These are phyloP conservation scores for Xylariaceae sp. DNA, from an alignment of 2,329 filamentous ascomycete genomes.

Conservation along the genomic window DNA sequence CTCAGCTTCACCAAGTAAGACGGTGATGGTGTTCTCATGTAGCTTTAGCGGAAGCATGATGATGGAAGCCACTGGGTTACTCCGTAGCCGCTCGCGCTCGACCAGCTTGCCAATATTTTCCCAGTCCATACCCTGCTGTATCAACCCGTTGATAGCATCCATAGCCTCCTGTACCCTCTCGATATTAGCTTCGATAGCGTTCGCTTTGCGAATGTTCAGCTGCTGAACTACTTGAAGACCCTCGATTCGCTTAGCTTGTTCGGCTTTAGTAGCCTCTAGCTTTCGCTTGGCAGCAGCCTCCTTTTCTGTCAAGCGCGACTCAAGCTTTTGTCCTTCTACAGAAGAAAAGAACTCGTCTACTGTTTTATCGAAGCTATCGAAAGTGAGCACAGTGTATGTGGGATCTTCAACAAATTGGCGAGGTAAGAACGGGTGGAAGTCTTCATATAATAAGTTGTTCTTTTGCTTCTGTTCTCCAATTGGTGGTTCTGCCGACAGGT, in stretches of 20 bases:
- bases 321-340: conserved; percentile 88
- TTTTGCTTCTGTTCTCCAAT: conserved; percentile 43
- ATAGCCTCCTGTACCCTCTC: conserved; percentile 92
- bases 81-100: conserved; percentile 78
- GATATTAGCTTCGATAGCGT: conserved; percentile 86
- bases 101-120: conserved; percentile 86
- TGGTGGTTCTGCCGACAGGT: conserved; percentile 32
- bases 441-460: conserved; percentile 74
- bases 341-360: conserved; percentile 98
- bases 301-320: conserved; percentile 79
- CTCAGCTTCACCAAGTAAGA: conserved; percentile 74
- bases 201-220: conserved; percentile 83
- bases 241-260: conserved; percentile 83
- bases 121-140: conserved; percentile 97
- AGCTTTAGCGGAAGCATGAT: conserved; percentile 88
- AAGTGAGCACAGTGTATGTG: conserved; percentile 69
- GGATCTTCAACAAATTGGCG: conserved; percentile 74
- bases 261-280: conserved; percentile 78
- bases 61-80: conserved; percentile 83
- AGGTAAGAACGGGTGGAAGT: conserved; percentile 92
- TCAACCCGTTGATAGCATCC: conserved; percentile 88
- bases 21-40: conserved; percentile 83
- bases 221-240: conserved; percentile 81
- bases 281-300: conserved; percentile 82
- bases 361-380: conserved; percentile 86